Evolutionary conservation across 139 green algal genomes (phyloP), one percentile per base, ranked within the genome.

Genomic region (Monoraphidium neglectum): DNA sequence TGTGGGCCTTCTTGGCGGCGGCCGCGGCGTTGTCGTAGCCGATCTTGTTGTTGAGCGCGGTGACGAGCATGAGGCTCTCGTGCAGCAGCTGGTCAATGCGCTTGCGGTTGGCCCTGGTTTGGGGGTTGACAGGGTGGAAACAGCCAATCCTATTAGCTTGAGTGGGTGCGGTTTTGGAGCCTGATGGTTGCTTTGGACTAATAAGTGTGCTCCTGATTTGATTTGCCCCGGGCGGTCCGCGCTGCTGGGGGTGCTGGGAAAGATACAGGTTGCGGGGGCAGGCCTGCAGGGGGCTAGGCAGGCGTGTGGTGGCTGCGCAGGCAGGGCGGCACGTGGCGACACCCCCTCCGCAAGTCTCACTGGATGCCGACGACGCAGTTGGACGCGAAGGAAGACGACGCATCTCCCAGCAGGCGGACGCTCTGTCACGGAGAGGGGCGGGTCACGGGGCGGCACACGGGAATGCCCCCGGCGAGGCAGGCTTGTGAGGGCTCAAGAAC

Each of bases 11-110:
- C 87, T 99, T 99, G 16, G 96, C 96, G 4, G 90, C 92, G 1
- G 88, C 89, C 0, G 96, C 96, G 0, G 96, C 96, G 57, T 97
- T 97, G 80, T 99, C 96, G 75, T 99, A 99, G 5, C 96, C 96
- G 33, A 92, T 85, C 68, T 87, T 81, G 53, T 89, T 92, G 79
- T 97, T 98, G 32, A 99, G 85, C 2, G 95, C 95, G 2, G 94
- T 99, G 0, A 99, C 96, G 26, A 99, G 88, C 96, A 99, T 99
- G 32, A 99, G 91, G 0, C 87, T 95, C 76, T 95, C 78, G n/a
- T 92, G 77, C 78, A 99, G 81, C 57, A 98, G 88, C 76, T 93
- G 60, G 10, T 77, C 60, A 65, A 99, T 98, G 46, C 88, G 84
- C 23, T 71, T 26, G 62, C 87, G 62, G 82, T 99, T 97, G 36